A percentile compares a stretch with the other conserved stretches of the same genome.
Conservation (phyloP, 495 filamentous ascomycete genomes). For the Articulospora tetracladia region DNA sequence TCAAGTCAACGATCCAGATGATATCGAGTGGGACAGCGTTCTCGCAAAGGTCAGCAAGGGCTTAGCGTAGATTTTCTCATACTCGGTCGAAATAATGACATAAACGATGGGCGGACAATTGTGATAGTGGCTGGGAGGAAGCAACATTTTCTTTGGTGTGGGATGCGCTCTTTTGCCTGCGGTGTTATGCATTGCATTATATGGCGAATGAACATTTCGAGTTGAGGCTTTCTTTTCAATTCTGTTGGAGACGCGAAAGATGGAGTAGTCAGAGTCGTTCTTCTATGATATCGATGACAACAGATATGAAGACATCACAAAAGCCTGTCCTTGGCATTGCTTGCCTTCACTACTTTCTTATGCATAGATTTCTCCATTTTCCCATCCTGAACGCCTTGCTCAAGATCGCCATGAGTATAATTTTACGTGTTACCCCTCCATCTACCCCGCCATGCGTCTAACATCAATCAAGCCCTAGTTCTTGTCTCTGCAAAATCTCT, state of each 20-base stretch:
- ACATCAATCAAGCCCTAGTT: neutral
- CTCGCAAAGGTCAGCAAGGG: slow-evolving; percentile 80
- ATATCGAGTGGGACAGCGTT: slow-evolving; percentile 81
- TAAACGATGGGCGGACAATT: neutral
- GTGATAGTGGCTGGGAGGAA: neutral
- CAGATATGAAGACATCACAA: slow-evolving; percentile 19
- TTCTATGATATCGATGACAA: slow-evolving; percentile 5
- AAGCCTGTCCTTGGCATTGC: slow-evolving; percentile 12
- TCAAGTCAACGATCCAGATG: slow-evolving; percentile 89
- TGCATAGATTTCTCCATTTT: slow-evolving; percentile 2
- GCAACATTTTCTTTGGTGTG: slow-evolving; percentile 11
- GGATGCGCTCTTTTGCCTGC: slow-evolving; percentile 10
- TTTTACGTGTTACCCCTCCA: neutral
- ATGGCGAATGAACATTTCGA: slow-evolving; percentile 10
- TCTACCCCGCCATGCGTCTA: neutral
- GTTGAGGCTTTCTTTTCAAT: slow-evolving; percentile 2
- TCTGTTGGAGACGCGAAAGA: neutral
- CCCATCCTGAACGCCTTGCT: slow-evolving; percentile 16
- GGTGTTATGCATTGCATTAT: slow-evolving; percentile 19
- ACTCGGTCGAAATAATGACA: neutral
- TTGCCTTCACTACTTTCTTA: neutral
- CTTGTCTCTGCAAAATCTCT: neutral
- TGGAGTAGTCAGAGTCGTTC: neutral
- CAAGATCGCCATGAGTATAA: slow-evolving; percentile 1
- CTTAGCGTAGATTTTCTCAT: slow-evolving; percentile 28